These are phyloP conservation scores for Aureobasidium melanogenum DNA, from an alignment of 2,329 filamentous ascomycete genomes.

Conservation along the genomic window DNA sequence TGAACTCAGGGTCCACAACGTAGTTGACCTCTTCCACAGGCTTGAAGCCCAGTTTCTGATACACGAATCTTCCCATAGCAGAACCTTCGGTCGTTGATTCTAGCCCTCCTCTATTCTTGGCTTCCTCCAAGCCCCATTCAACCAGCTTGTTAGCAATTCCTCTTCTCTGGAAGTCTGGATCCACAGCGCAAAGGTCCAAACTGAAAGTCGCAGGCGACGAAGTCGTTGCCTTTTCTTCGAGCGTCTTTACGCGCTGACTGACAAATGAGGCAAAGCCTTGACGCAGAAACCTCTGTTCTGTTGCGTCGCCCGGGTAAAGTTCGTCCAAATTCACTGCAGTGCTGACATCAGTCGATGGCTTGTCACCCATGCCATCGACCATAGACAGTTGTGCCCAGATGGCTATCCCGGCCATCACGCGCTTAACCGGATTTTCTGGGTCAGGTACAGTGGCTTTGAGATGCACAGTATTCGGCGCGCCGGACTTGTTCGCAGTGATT, in stretches of 20 bases:
- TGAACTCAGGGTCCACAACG: constrained; percentile 28
- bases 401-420: constrained; percentile 42
- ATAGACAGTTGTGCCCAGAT: constrained; percentile 48
- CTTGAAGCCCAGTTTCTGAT: constrained; percentile 26
- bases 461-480: constrained; percentile 43
- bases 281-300: constrained; percentile 38
- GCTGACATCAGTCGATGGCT: constrained; percentile 31
- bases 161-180: constrained; percentile 44
- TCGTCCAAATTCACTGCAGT: not conserved
- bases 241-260: constrained; percentile 34
- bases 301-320: constrained; percentile 16
- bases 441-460: constrained; percentile 44
- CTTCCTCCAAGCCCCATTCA: constrained; percentile 26
- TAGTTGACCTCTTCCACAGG: constrained; percentile 24
- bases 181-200: constrained; percentile 44
- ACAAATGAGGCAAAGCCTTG: constrained; percentile 40
- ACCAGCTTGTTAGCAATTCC: constrained; percentile 29
- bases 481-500: constrained; percentile 33
- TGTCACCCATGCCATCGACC: constrained; percentile 41
- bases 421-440: constrained; percentile 21
- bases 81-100: constrained; percentile 30
- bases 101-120: constrained; percentile 25
- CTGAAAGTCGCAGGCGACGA: constrained; percentile 40
- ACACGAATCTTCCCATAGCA: constrained; percentile 27
- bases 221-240: constrained; percentile 32